Conservation (phyloP, 2,329 filamentous ascomycete genomes). For the Fulvia fulva region DNA sequence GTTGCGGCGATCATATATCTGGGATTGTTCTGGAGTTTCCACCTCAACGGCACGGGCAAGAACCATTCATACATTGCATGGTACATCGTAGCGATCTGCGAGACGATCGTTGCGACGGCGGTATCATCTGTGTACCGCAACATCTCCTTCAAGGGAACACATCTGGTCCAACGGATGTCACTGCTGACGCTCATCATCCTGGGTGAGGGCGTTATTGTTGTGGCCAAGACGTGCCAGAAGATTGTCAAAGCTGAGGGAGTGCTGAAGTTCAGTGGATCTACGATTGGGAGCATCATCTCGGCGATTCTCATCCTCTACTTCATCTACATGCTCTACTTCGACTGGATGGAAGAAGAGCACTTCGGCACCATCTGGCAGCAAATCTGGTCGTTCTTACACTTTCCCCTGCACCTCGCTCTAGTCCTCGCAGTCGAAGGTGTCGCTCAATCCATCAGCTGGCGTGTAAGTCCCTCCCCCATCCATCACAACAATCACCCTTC, state of each 20-base stretch:
- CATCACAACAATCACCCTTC: not conserved
- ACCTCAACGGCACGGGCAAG: conserved; percentile 3
- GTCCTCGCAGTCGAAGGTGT: conserved; percentile 21
- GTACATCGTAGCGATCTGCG: conserved; percentile 42
- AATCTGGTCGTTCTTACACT: conserved; percentile 26
- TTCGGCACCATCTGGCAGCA: conserved; percentile 25
- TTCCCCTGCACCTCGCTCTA: conserved; percentile 22
- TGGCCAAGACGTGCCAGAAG: conserved; percentile 33
- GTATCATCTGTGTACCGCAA: conserved; percentile 33
- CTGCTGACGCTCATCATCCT: conserved; percentile 39
- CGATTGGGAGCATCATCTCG: conserved; percentile 33
- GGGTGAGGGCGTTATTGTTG: conserved; percentile 38
- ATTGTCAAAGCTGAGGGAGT: conserved; percentile 30
- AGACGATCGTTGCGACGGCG: conserved; percentile 31
- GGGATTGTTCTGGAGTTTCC: conserved; percentile 29
- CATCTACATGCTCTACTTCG: conserved; percentile 28
- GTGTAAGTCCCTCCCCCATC: conserved; percentile 9
- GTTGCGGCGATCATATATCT: conserved; percentile 35
- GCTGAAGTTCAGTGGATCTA: conserved; percentile 19
- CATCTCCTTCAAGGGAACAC: conserved; percentile 38
- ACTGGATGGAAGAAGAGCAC: conserved; percentile 21
- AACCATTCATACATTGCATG: conserved; percentile 43
- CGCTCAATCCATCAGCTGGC: conserved; percentile 34
- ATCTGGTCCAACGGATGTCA: conserved; percentile 37
- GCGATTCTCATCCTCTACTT: conserved; percentile 33